A percentile compares a stretch with the other conserved stretches of the same genome.
Conservation (phyloP, 2,329 filamentous ascomycete genomes). For the Colletotrichum simmondsii region DNA sequence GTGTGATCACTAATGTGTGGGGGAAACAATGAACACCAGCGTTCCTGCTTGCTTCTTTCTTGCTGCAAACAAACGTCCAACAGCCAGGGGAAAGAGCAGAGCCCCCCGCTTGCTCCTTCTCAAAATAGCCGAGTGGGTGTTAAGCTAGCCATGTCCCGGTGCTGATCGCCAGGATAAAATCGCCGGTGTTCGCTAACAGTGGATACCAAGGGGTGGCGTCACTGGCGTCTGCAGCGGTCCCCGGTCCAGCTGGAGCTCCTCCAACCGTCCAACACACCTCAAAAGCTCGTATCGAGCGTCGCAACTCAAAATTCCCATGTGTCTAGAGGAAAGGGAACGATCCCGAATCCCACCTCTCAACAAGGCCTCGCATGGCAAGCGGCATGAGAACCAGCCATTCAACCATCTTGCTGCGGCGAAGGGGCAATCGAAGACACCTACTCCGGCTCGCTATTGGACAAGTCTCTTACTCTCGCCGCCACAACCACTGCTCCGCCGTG, state of each 20-base stretch:
- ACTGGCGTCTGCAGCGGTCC: constrained; percentile 25
- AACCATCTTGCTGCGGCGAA: background rate
- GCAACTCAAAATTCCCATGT: background rate
- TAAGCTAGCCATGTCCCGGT: constrained; percentile 16
- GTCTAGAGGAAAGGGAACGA: background rate
- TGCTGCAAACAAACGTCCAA: constrained; percentile 6
- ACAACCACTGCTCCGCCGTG: background rate
- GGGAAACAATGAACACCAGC: background rate
- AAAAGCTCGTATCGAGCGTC: constrained; percentile 18
- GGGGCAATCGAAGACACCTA: background rate
- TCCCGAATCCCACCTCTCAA: background rate
- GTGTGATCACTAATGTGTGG: background rate
- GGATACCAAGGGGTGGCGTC: constrained; percentile 8
- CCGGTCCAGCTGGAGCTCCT: constrained; percentile 11
- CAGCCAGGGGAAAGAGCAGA: background rate
- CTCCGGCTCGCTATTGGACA: background rate
- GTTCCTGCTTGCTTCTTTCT: background rate
- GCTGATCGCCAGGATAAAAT: constrained; percentile 18
- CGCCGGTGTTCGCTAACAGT: constrained; percentile 18
- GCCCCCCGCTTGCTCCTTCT: background rate
- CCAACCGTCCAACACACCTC: background rate
- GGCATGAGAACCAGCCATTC: background rate
- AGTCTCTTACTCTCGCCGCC: background rate
- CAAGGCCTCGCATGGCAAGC: background rate
- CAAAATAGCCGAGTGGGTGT: constrained; percentile 18